phyloP scores from a whole-genome alignment of 169 alveolate species.

The Plasmodium blacklocki region DNA sequence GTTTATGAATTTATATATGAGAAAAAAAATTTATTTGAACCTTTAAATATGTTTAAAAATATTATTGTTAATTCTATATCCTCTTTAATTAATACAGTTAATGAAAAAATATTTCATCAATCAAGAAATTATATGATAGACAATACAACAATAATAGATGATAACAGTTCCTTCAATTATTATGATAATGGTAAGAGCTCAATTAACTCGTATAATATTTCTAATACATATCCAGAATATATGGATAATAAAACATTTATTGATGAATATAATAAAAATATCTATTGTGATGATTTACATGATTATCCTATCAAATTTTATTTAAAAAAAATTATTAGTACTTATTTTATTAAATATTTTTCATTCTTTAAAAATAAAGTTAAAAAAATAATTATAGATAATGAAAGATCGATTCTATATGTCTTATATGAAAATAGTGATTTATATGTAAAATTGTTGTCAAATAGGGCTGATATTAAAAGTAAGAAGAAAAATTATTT shows the following conservation, averaged over 20 bases:
- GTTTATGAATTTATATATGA: constrained; percentile 61
- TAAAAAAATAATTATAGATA: constrained; percentile 54
- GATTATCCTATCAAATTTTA: constrained; percentile 35
- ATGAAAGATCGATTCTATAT: constrained; percentile 62
- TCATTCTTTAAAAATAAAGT: constrained; percentile 48
- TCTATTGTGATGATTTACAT: constrained; percentile 57
- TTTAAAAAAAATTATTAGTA: constrained; percentile 54
- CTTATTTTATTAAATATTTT: constrained; percentile 39
- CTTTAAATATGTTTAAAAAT: constrained; percentile 26
- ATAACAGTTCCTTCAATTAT: neutral
- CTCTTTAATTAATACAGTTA: constrained; percentile 17
- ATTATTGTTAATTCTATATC: constrained; percentile 8
- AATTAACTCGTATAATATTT: neutral
- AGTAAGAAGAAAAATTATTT: constrained; percentile 14
- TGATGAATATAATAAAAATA: constrained; percentile 32
- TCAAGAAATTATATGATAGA: neutral
- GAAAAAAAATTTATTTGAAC: constrained; percentile 22
- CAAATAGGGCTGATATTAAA: neutral
- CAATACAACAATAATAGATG: neutral
- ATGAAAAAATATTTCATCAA: constrained; percentile 20
- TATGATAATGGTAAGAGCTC: neutral
- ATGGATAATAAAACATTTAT: neutral
- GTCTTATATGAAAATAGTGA: constrained; percentile 42
- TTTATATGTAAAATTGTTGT: constrained; percentile 42
- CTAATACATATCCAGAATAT: neutral